Percentiles rank a stretch among this genome's conserved stretches.
phyloP scores from a whole-genome alignment of 2,329 filamentous ascomycete genomes.

The Didymella exigua region DNA sequence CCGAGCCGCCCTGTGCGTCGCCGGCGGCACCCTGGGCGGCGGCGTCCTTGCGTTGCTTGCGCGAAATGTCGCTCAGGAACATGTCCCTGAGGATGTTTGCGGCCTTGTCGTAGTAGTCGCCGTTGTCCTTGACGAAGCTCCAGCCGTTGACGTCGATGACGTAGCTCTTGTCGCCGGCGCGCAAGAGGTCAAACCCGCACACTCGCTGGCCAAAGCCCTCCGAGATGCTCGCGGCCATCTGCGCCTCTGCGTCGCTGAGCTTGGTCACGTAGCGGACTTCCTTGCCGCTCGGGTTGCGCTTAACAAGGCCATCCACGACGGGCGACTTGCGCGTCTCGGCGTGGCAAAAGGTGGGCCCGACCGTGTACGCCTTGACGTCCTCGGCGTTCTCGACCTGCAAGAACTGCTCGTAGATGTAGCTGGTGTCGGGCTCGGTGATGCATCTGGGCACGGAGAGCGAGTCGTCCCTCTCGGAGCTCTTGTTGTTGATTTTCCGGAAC shows the following conservation, averaged over 20 bases:
- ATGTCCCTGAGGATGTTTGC: constrained; percentile 84
- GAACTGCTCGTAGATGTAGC: constrained; percentile 97
- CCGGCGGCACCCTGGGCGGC: constrained; percentile 51
- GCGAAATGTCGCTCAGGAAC: constrained; percentile 79
- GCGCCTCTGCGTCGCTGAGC: constrained; percentile 77
- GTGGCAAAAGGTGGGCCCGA: constrained; percentile 90
- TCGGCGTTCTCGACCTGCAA: constrained; percentile 96
- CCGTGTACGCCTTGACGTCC: constrained; percentile 98
- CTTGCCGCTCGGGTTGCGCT: constrained; percentile 95
- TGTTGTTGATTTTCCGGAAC: constrained; percentile 98
- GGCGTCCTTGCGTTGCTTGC: constrained; percentile 56
- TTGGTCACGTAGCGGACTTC: constrained; percentile 94
- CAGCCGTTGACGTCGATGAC: constrained; percentile 99
- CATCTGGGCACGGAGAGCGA: constrained; percentile 77
- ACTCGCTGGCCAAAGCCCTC: constrained; percentile 92
- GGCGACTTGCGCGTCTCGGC: constrained; percentile 97
- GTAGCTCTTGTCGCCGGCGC: constrained; percentile 87
- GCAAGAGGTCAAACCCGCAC: constrained; percentile 92
- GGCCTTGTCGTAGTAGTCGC: constrained; percentile 95
- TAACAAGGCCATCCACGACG: constrained; percentile 93
- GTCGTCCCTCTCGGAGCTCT: constrained; percentile 92
- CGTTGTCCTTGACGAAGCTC: constrained; percentile 99
- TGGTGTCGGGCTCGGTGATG: constrained; percentile 78
- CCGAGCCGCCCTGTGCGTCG: constrained; percentile 30
- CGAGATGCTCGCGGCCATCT: constrained; percentile 88